phyloP scores from a whole-genome alignment of 441 rosid genomes.

The Bocquillonia castaneifolia region DNA sequence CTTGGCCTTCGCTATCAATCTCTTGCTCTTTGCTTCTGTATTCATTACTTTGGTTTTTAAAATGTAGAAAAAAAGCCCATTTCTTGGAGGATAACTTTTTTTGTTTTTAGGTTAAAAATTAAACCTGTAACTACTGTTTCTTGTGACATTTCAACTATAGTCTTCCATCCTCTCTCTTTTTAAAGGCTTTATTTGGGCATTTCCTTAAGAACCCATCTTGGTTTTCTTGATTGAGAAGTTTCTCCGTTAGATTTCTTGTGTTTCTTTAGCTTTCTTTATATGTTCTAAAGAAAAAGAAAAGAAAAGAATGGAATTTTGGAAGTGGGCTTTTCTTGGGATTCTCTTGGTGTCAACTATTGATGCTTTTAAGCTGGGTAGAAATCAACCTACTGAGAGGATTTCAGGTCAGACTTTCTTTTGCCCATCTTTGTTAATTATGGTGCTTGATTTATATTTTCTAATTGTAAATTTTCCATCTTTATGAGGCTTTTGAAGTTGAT shows the following conservation, averaged over 20 bases:
- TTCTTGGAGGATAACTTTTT: no score
- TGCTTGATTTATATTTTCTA: not conserved
- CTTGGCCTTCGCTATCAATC: constrained; percentile 27
- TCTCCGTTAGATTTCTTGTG: constrained; percentile 22
- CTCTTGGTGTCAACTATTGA: constrained; percentile 37
- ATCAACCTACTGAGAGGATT: constrained; percentile 82
- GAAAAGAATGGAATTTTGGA: constrained; percentile 45
- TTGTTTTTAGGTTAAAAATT: constrained; percentile 9
- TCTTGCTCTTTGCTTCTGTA: constrained; percentile 7
- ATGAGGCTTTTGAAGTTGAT: not conserved
- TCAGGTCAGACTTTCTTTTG: constrained; percentile 46
- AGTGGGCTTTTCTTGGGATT: constrained; percentile 46
- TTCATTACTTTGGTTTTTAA: not conserved
- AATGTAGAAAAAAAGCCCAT: constrained; percentile 4
- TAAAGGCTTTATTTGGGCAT: not conserved
- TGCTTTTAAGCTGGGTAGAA: constrained; percentile 53
- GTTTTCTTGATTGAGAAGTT: not conserved
- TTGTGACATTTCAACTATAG: constrained; percentile 30
- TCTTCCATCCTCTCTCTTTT: not conserved
- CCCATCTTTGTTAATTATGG: not conserved
- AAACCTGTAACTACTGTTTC: constrained; percentile 23
- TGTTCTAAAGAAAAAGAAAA: not conserved
- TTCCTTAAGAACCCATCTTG: constrained; percentile 6
- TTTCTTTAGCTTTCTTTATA: not conserved
- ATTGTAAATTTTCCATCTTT: not conserved